Base-by-base conservation (phyloP, 495 filamentous ascomycete genomes). In the Corynascus novoguineensis region DNA sequence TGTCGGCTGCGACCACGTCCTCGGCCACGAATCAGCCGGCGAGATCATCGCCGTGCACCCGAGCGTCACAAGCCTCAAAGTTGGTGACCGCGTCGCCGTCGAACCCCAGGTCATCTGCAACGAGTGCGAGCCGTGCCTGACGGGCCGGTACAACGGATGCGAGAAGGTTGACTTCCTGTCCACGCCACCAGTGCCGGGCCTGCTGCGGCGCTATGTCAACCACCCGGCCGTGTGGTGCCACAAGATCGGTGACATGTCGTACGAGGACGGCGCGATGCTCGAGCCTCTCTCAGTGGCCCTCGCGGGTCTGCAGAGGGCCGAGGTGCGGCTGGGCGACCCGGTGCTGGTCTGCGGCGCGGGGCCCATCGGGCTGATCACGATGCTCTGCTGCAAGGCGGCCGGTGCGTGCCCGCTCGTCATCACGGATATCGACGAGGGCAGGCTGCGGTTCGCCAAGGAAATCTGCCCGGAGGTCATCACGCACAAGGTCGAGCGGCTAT, bases 161-260 rank as follows among this genome's bases (percentile, higher is more conserved):
- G 88, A 90, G 64, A 79, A 76, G 14, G 88, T 95, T 60, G 76
- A 77, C 32, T 96, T 96, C 79, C 80, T 92, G 22, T 92, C 88
- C 27, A 97, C 91, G 2, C 91, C 91, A 7, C 91, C 91, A 1
- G 84, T 95, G 31, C 82, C 90, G 10, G 91, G 91, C n/a, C 78
- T 97, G 57, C 80, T 96, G 60, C 83, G 91, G 44, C 83, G 91
- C 65, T 97, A 97, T 68, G 88, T 96, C 73, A 95, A 90, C 69
- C 91, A 97, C 74, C 88, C 87, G 11, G 89, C 90, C 11, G 78
- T 86, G 40, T 95, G 89, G 89, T 95, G 91, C 71, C 89, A 95
- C 78, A 95, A 95, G 78, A 91, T 96, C 60, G 83, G 84, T 25
- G 76, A 86, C 68, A 91, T 97, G 87, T 86, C 83, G 57, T 97